phyloP scores from a whole-genome alignment of 1,284 basidiomycete species.

The Golubevia pallescens region DNA sequence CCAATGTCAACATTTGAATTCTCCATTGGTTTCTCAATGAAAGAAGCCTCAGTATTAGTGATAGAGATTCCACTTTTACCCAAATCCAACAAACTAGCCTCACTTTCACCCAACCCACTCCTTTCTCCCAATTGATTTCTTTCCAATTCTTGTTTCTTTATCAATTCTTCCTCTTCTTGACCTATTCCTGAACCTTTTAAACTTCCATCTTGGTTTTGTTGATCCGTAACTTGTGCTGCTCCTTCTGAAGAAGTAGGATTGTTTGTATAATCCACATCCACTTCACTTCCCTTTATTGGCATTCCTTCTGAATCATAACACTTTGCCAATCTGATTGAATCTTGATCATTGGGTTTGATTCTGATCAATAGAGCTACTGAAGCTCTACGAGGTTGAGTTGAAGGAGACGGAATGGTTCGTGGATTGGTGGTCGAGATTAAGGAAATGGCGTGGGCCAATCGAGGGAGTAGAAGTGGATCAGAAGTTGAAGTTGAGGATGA shows the following conservation, averaged over 20 bases:
- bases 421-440: conserved; percentile 51
- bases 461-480: conserved; percentile 8
- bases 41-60: conserved; percentile 2
- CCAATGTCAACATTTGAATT: conserved; percentile 24
- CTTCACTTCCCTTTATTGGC: conserved; percentile 20
- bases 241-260: neutral
- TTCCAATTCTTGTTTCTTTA: too few species aligned
- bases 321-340: conserved; percentile 48
- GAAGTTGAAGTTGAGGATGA: neutral
- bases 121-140: too few species aligned
- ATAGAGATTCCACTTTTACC: conserved; percentile 7
- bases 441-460: conserved; percentile 48
- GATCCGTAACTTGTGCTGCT: neutral
- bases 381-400: conserved; percentile 58
- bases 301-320: conserved; percentile 29
- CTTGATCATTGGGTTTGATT: conserved; percentile 43
- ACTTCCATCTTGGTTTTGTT: neutral
- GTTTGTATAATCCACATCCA: conserved; percentile 7
- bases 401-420: conserved; percentile 51
- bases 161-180: too few species aligned
- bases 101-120: too few species aligned
- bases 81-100: neutral
- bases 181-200: conserved; percentile 6
- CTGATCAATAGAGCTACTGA: conserved; percentile 61
- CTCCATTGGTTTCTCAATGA: neutral